Base-by-base conservation (phyloP, 805 yeast genomes). In the Kodamaea jinghongensis region DNA sequence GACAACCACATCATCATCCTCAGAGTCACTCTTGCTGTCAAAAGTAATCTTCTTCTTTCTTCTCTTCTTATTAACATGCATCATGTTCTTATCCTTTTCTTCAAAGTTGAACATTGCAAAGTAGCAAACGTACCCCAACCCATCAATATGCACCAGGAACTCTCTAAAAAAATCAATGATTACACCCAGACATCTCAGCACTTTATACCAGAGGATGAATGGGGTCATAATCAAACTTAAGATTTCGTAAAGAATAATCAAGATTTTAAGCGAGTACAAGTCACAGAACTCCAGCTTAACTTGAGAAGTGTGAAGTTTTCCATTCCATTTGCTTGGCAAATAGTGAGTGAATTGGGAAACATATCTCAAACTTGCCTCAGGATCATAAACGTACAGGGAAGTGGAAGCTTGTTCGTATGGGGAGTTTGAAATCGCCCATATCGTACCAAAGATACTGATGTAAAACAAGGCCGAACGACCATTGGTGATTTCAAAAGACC, bases 121-220 rank as follows among this genome's bases (percentile, higher is more conserved):
- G 22, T 87, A 82, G 56, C 98, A 91, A 28, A 93, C 96, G 54
- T 90, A 84, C 0, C 99, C 99, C 29, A 93, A 67, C 0, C 96
- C 98, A 64, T 90, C 97, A 34, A 90, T 87, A 58, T 91, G 93
- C 9, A 89, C 81, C 9, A 96, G 81, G 49, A 78, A 83, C 43
- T 91, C 97, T 41, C 98, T 67, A 60, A 91, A 87, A 55, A 93
- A 93, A 55, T 93, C 98, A 23, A 93, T 77, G 32, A 93, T 84
- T 17, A 78, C 71, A 20, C 85, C 90, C 10, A 91, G 70, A 17
- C 79, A 73, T 36, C 74, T 73, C 3, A 96, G 88, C 17, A 93
- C 67, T 13, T 87, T 78, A 55, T 83, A 80, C 85, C 96, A 89
- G 13, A 93, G 65, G n/a, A 93, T 78, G 45, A 89, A 85, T 1